Evolutionary conservation across 208 protist genomes (phyloP).

Genomic region (Leishmania braziliensis): DNA sequence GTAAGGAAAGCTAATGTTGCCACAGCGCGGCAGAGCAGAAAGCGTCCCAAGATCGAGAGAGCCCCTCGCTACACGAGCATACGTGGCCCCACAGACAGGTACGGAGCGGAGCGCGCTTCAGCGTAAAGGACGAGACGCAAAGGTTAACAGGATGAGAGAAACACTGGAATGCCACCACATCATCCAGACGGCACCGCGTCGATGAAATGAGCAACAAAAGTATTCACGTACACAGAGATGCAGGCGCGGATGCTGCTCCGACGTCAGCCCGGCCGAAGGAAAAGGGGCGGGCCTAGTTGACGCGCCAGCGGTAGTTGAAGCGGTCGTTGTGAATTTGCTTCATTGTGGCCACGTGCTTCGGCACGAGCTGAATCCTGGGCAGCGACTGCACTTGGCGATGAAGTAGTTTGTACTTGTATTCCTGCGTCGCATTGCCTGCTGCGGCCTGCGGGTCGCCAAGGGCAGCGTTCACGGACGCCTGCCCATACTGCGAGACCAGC

Average conservation of each 20-base stretch:
- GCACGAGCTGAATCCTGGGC: conserved; percentile 71
- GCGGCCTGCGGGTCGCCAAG: conserved; percentile 66
- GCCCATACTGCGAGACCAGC: conserved; percentile 83
- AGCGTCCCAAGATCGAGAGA: background rate
- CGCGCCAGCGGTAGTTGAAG: conserved; percentile 90
- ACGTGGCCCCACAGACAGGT: background rate
- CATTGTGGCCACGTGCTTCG: conserved; percentile 90
- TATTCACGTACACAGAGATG: background rate
- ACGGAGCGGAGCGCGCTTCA: background rate
- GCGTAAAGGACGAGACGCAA: no score
- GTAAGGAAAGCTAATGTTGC: background rate
- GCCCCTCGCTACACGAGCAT: background rate
- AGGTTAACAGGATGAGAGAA: no score
- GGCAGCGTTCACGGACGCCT: conserved; percentile 86
- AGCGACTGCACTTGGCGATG: conserved; percentile 65
- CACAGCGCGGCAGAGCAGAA: background rate
- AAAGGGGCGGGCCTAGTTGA: conserved; percentile 50
- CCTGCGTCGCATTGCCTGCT: conserved; percentile 25
- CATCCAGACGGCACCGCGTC: background rate
- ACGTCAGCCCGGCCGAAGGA: background rate
- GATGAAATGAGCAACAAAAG: background rate
- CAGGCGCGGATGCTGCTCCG: background rate
- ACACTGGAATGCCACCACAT: background rate
- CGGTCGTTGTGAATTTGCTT: conserved; percentile 94
- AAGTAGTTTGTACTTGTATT: conserved; percentile 55